These are phyloP conservation scores for Atkinsonella texensis DNA, from an alignment of 2,329 filamentous ascomycete genomes.

Conservation along the genomic window DNA sequence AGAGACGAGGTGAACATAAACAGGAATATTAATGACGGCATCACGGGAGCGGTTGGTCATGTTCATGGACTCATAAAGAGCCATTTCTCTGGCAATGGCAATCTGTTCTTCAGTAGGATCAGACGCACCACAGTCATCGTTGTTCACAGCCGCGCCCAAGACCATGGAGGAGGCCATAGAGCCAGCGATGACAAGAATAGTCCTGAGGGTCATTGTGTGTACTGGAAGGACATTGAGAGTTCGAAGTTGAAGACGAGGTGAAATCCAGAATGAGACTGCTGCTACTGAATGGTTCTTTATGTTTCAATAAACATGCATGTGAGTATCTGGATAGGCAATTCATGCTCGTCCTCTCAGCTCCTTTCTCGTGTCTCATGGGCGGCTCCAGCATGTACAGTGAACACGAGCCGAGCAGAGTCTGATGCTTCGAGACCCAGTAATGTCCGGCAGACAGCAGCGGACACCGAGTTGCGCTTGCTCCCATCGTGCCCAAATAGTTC, in stretches of 20 bases:
- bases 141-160: neutral
- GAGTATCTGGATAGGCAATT: neutral
- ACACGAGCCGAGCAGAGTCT: neutral
- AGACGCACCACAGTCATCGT: slow-evolving; percentile 1
- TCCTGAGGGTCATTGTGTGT: neutral
- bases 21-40: neutral
- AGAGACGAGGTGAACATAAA: slow-evolving; percentile 2
- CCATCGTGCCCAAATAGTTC: neutral
- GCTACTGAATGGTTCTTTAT: neutral
- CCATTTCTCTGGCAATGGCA: neutral
- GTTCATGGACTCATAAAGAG: neutral
- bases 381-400: neutral
- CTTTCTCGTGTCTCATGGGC: too few species aligned
- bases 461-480: neutral
- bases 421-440: neutral
- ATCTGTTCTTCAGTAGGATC: slow-evolving; percentile 2
- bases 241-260: neutral
- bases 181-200: neutral
- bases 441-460: neutral
- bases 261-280: neutral
- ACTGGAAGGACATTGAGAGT: neutral
- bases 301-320: neutral
- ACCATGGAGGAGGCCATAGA: neutral
- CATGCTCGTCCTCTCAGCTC: neutral
- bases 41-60: neutral